Evolutionary conservation across 2,329 filamentous ascomycete species (phyloP).

Genomic region (Thermoascus crustaceus): DNA sequence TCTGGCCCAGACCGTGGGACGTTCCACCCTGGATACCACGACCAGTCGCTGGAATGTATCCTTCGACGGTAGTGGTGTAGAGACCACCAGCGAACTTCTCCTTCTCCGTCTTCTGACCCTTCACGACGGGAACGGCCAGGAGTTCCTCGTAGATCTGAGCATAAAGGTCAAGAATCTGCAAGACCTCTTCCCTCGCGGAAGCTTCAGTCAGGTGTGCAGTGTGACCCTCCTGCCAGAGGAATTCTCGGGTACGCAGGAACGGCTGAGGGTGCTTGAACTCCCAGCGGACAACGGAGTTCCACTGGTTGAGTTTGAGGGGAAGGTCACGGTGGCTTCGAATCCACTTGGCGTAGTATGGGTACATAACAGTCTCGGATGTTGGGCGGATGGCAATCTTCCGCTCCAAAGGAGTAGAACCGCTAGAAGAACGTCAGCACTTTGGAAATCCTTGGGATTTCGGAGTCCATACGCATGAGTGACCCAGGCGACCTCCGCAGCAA

Average conservation of each 20-base stretch:
- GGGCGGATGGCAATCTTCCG: constrained; percentile 64
- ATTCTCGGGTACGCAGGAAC: constrained; percentile 88
- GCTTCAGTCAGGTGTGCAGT: constrained; percentile 82
- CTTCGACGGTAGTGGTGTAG: constrained; percentile 95
- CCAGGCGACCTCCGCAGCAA: constrained; percentile 62
- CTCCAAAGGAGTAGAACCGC: constrained; percentile 87
- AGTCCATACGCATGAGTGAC: constrained; percentile 41
- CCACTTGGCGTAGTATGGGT: constrained; percentile 93
- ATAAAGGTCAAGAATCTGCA: constrained; percentile 90
- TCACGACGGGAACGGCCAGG: constrained; percentile 88
- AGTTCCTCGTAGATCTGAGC: constrained; percentile 87
- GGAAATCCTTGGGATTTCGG: constrained; percentile 6
- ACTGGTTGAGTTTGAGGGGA: constrained; percentile 90
- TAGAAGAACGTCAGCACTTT: constrained; percentile 31
- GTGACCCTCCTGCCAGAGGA: constrained; percentile 97
- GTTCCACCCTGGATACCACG: constrained; percentile 95
- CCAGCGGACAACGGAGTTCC: constrained; percentile 94
- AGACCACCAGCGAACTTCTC: constrained; percentile 96
- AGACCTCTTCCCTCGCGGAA: constrained; percentile 73
- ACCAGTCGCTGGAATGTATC: constrained; percentile 91
- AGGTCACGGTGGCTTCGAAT: constrained; percentile 94
- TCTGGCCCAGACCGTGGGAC: constrained; percentile 89
- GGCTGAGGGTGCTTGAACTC: constrained; percentile 86
- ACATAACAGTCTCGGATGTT: constrained; percentile 76
- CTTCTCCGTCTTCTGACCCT: constrained; percentile 90